These are phyloP conservation scores for Arxiozyma slooffiae DNA, from an alignment of 1,139 yeast species.

Conservation along the genomic window DNA sequence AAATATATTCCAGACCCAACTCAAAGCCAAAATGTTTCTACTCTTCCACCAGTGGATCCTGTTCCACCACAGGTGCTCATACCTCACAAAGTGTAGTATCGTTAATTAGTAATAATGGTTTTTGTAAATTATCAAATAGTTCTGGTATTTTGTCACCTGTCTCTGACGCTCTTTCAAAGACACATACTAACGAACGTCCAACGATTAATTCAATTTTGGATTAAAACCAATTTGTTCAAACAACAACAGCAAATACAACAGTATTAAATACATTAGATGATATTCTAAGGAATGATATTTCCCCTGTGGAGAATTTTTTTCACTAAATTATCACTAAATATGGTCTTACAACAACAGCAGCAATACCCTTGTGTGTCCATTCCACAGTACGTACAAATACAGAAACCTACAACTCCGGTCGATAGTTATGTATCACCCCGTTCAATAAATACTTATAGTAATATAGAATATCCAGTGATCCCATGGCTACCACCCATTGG, in stretches of 20 bases:
- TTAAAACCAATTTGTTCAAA: constrained; percentile 1
- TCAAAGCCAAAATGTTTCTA: background rate
- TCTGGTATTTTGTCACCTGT: background rate
- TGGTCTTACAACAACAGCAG: constrained; percentile 10
- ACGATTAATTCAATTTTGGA: background rate
- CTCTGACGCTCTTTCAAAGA: background rate
- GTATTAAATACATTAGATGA: background rate
- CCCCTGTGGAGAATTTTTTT: constrained; percentile 20
- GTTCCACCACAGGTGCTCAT: background rate
- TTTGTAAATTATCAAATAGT: background rate
- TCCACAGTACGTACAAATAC: background rate
- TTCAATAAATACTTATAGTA: background rate
- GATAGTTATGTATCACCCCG: background rate
- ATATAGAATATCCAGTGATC: constrained; percentile 8
- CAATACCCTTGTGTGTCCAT: background rate
- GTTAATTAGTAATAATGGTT: background rate
- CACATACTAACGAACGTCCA: background rate
- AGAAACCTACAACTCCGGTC: background rate
- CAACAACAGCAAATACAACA: background rate
- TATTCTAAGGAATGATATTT: constrained; percentile 3
- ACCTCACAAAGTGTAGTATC: background rate
- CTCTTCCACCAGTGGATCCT: no score
- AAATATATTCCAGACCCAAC: background rate
- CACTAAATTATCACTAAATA: constrained; percentile 20
- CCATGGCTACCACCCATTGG: constrained; percentile 9